Percentiles rank a stretch among this genome's conserved stretches.
phyloP scores from a whole-genome alignment of 139 green algal genomes.

The Micractinium sp. region DNA sequence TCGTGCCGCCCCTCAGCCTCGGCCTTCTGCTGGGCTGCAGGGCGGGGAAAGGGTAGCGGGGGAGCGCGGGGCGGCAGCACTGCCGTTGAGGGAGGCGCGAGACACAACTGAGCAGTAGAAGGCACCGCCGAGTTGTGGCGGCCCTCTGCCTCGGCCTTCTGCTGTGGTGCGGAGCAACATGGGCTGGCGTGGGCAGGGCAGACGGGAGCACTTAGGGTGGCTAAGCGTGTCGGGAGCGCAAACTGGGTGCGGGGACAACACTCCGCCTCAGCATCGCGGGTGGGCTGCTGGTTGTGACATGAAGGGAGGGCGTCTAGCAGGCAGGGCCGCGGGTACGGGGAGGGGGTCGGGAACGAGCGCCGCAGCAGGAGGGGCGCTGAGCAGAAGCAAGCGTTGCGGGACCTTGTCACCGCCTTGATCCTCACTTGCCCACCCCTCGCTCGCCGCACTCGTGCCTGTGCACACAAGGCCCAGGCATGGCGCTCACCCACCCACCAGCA shows the following conservation, averaged over 20 bases:
- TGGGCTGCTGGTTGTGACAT: too few relatives aligned
- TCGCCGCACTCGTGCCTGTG: too few relatives aligned
- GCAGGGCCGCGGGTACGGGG: neutral
- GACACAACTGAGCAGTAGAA: neutral
- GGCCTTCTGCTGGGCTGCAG: slow-evolving; percentile 15
- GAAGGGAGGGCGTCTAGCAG: too few relatives aligned
- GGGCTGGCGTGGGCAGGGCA: too few relatives aligned
- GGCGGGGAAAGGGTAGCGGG: neutral
- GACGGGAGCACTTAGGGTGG: too few relatives aligned
- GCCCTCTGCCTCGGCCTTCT: slow-evolving; percentile 24
- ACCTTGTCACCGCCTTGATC: neutral
- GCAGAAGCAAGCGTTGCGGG: too few relatives aligned
- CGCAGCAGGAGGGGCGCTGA: neutral
- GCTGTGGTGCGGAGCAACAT: neutral
- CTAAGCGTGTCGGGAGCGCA: too few relatives aligned
- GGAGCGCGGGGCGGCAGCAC: neutral
- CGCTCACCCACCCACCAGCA: neutral
- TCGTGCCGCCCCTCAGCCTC: slow-evolving; percentile 30
- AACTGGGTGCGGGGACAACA: too few relatives aligned
- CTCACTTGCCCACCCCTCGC: neutral
- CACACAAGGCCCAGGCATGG: neutral
- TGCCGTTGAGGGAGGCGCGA: too few relatives aligned
- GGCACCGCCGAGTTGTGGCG: neutral
- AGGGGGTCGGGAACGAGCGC: too few relatives aligned
- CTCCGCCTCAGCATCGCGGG: too few relatives aligned